phyloP scores from a whole-genome alignment of 2,329 filamentous ascomycete genomes.

The Fusarium sp. region DNA sequence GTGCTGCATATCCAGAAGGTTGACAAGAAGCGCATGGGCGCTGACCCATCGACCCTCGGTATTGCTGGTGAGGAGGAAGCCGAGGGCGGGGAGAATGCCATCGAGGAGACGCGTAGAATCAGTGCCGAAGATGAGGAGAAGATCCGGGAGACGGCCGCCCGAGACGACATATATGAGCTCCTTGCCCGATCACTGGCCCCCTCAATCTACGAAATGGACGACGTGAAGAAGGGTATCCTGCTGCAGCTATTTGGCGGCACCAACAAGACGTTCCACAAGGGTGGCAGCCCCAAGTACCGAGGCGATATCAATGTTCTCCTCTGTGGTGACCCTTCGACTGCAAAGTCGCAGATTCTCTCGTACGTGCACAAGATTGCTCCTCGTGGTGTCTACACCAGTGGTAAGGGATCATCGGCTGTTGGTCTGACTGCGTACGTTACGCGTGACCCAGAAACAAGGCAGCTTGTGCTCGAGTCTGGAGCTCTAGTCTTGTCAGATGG shows the following conservation, averaged over 20 bases:
- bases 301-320: conserved; percentile 97
- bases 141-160: conserved; percentile 81
- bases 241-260: conserved; percentile 97
- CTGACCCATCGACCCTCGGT: conserved; percentile 88
- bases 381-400: conserved; percentile 82
- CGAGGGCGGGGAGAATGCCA: conserved; percentile 72
- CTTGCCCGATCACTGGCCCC: conserved; percentile 90
- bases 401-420: conserved; percentile 82
- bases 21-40: conserved; percentile 92
- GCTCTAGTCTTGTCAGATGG: conserved; percentile 82
- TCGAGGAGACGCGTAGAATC: conserved; percentile 86
- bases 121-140: conserved; percentile 86
- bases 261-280: conserved; percentile 97
- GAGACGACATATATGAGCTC: conserved; percentile 91
- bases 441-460: conserved; percentile 80
- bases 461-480: conserved; percentile 82
- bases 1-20: conserved; percentile 96
- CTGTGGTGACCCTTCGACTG: conserved; percentile 95
- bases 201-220: conserved; percentile 97
- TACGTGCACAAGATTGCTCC: conserved; percentile 99
- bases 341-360: conserved; percentile 92
- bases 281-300: conserved; percentile 92
- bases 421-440: conserved; percentile 85
- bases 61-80: conserved; percentile 75
- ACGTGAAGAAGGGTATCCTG: conserved; percentile 98